Conservation (phyloP, 352 stramenopile species). For the Globisporangium perplexum region DNA sequence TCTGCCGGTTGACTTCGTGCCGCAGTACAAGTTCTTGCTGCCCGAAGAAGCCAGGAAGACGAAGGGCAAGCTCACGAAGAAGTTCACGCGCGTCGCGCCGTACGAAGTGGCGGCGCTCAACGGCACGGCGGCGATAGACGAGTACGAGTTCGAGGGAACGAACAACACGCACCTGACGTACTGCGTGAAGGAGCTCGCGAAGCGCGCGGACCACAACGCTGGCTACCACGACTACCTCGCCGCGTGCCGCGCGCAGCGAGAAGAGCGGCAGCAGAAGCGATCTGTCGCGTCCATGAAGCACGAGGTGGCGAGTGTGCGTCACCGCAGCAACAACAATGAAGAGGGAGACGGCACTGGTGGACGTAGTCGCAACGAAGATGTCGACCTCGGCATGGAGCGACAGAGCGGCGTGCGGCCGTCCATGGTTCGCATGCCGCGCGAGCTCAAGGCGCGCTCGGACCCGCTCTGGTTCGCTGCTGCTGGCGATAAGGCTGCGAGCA, state of each 20-base stretch:
- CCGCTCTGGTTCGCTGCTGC: conserved; percentile 53
- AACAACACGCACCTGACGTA: conserved; percentile 86
- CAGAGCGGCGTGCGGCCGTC: conserved; percentile 46
- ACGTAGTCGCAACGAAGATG: conserved; percentile 22
- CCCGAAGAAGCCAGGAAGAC: conserved; percentile 60
- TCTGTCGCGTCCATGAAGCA: conserved; percentile 34
- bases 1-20: conserved; percentile 79
- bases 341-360: conserved; percentile 23
- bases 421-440: conserved; percentile 34
- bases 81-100: conserved; percentile 55
- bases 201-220: conserved; percentile 55
- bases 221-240: conserved; percentile 68
- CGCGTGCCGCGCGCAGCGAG: conserved; percentile 30
- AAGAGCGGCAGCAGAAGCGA: conserved; percentile 25
- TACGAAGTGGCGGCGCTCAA: conserved; percentile 61
- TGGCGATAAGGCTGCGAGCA: conserved; percentile 8
- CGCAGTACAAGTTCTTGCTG: conserved; percentile 88
- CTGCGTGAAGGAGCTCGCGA: conserved; percentile 75
- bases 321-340: conserved; percentile 20
- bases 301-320: conserved; percentile 33
- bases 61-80: conserved; percentile 39
- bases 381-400: conserved; percentile 52
- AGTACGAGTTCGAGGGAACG: conserved; percentile 78
- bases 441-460: conserved; percentile 30
- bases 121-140: conserved; percentile 63